Percentiles rank a stretch among this genome's conserved stretches.
phyloP scores from a whole-genome alignment of 257 asterid species.

The Nicotiana knightiana region DNA sequence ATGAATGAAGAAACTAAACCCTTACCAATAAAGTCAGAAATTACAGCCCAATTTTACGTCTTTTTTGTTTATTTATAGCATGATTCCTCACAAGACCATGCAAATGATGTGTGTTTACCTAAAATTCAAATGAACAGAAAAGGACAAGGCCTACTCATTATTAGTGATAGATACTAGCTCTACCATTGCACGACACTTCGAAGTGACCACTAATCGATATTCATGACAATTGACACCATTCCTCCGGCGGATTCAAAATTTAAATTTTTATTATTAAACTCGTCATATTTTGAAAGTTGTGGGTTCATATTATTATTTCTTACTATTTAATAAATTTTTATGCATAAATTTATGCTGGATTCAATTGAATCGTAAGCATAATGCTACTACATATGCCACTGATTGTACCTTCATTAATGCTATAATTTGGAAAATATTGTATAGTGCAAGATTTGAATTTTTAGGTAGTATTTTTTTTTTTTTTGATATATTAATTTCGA shows the following conservation, averaged over 20 bases:
- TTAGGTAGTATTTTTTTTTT: no score
- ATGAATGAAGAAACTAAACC: not conserved
- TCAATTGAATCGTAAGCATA: no score
- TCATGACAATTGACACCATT: not conserved
- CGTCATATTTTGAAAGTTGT: no score
- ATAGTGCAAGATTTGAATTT: no score
- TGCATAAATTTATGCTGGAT: no score
- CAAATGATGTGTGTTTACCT: not conserved
- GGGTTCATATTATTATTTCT: no score
- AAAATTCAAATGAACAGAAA: not conserved
- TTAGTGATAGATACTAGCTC: not conserved
- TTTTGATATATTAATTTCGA: no score
- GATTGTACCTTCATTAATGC: no score
- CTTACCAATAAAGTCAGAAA: not conserved
- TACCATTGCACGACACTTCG: not conserved
- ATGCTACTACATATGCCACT: no score
- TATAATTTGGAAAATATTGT: no score
- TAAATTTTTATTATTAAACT: no score
- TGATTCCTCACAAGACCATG: not conserved
- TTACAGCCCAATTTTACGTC: not conserved
- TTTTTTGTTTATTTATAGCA: not conserved
- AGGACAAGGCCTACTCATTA: not conserved
- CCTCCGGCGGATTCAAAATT: not conserved
- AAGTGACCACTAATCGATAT: not conserved
- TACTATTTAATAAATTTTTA: no score